phyloP scores from a whole-genome alignment of 805 yeast species.

The Ogataea thermomethanolica region DNA sequence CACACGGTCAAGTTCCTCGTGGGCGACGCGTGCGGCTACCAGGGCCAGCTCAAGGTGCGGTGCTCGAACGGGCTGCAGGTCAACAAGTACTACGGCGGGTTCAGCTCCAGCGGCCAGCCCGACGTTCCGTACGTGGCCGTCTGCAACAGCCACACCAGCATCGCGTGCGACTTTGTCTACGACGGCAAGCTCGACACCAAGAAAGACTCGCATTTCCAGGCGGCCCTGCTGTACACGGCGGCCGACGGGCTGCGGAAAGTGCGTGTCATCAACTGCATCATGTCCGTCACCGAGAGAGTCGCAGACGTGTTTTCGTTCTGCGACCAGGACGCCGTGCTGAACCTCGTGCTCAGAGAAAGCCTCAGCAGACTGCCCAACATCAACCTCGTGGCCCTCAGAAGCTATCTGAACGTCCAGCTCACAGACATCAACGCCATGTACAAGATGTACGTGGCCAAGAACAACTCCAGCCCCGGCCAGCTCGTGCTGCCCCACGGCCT shows the following conservation, averaged over 20 bases:
- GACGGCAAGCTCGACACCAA: slow-evolving; percentile 71
- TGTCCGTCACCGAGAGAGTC: slow-evolving; percentile 73
- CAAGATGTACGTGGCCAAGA: slow-evolving; percentile 43
- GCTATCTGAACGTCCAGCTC: slow-evolving; percentile 36
- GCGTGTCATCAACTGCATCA: slow-evolving; percentile 79
- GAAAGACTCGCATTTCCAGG: slow-evolving; percentile 85
- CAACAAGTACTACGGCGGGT: slow-evolving; percentile 64
- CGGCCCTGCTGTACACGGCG: slow-evolving; percentile 83
- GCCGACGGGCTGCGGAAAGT: slow-evolving; percentile 73
- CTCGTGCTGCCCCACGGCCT: slow-evolving; percentile 80
- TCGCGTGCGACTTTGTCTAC: slow-evolving; percentile 69
- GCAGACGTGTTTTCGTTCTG: slow-evolving; percentile 74
- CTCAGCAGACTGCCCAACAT: slow-evolving; percentile 38
- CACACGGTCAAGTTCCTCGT: slow-evolving; percentile 57
- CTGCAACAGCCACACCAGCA: slow-evolving; percentile 56
- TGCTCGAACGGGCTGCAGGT: slow-evolving; percentile 87
- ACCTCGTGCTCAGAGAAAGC: slow-evolving; percentile 51
- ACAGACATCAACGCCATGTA: slow-evolving; percentile 58
- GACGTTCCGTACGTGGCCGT: slow-evolving; percentile 71
- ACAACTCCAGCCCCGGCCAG: slow-evolving; percentile 50
- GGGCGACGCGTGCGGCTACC: slow-evolving; percentile 59
- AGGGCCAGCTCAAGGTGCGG: slow-evolving; percentile 79
- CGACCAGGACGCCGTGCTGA: slow-evolving; percentile 66
- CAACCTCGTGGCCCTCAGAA: slow-evolving; percentile 34
- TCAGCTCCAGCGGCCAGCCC: slow-evolving; percentile 37